phyloP scores from a whole-genome alignment of 208 protist genomes.

The Leishmania turanica region DNA sequence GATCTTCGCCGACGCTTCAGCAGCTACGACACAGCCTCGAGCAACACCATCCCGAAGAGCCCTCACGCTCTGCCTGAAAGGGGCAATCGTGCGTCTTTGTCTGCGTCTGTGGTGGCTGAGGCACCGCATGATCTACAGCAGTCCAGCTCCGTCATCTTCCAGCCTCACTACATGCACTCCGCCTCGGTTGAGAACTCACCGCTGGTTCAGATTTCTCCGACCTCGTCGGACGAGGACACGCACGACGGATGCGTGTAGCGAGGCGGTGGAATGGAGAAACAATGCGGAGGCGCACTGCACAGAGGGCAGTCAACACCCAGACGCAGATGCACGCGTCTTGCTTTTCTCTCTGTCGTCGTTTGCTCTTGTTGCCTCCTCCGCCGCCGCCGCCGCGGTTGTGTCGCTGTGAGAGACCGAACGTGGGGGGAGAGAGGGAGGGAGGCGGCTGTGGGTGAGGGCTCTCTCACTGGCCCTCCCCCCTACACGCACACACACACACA shows the following conservation, averaged over 20 bases:
- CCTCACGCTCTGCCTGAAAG: background rate
- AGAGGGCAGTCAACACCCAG: background rate
- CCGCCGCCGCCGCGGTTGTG: no score
- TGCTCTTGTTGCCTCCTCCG: background rate
- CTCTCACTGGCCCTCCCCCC: background rate
- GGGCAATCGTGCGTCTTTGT: background rate
- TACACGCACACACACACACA: background rate
- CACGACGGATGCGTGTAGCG: background rate
- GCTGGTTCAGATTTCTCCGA: conserved; percentile 31
- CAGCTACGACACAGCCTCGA: conserved; percentile 9
- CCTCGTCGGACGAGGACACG: conserved; percentile 29
- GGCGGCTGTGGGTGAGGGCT: background rate
- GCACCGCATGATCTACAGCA: background rate
- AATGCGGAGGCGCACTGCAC: background rate
- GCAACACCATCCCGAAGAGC: background rate
- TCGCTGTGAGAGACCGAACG: background rate
- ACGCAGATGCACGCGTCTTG: background rate
- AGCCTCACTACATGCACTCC: background rate
- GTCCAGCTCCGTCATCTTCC: conserved; percentile 5
- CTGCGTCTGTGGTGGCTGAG: background rate
- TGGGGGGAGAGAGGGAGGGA: background rate
- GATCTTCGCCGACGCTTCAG: conserved; percentile 24
- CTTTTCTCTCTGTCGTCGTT: background rate
- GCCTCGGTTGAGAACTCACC: conserved; percentile 17
- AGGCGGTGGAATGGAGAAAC: background rate